Evolutionary conservation across 2,329 filamentous ascomycete species (phyloP).

Genomic region (Fusarium mangiferae): DNA sequence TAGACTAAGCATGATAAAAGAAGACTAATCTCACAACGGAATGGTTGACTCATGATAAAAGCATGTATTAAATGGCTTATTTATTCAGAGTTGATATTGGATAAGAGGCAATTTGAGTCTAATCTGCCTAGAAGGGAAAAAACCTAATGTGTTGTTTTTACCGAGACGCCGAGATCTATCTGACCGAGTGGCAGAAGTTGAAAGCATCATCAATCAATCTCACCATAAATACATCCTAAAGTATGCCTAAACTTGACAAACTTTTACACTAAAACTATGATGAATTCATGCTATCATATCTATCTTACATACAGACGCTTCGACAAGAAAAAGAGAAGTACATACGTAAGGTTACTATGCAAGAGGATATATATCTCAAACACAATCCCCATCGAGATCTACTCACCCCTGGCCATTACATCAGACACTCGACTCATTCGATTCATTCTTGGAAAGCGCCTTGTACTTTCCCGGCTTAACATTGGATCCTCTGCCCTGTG

Average conservation of each 20-base stretch:
- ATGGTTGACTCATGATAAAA: too few relatives aligned
- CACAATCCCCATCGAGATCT: neutral
- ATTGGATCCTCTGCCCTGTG: conserved; percentile 39
- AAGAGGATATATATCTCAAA: neutral
- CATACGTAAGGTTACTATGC: neutral
- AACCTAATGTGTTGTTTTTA: too few relatives aligned
- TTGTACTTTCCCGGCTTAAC: conserved; percentile 16
- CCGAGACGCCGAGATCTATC: too few relatives aligned
- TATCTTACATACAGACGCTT: neutral
- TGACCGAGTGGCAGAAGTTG: too few relatives aligned
- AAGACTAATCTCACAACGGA: neutral
- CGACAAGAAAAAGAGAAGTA: neutral
- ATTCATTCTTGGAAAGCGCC: conserved; percentile 20
- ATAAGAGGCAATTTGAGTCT: too few relatives aligned
- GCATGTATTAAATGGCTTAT: too few relatives aligned
- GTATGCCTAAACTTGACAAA: neutral
- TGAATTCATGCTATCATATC: neutral
- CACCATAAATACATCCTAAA: neutral
- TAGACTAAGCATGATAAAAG: neutral
- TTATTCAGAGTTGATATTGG: too few relatives aligned
- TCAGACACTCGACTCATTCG: conserved; percentile 8
- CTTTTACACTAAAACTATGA: neutral
- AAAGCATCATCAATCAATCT: too few relatives aligned
- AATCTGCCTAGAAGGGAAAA: too few relatives aligned
- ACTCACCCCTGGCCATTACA: conserved; percentile 3